These are phyloP conservation scores for Plasmodium gonderi DNA, from an alignment of 169 alveolate species.

Conservation along the genomic window DNA sequence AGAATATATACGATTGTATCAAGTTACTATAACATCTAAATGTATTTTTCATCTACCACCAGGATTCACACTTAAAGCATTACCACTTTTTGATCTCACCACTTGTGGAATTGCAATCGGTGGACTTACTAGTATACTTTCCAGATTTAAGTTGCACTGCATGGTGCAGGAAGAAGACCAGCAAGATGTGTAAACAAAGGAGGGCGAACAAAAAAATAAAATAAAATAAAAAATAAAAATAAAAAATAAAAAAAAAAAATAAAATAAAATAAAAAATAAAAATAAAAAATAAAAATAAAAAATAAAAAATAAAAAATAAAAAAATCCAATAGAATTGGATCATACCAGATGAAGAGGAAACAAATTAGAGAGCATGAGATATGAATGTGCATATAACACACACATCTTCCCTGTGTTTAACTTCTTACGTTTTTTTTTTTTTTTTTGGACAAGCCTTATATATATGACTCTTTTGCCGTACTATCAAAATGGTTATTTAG, in stretches of 20 bases:
- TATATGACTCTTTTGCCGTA: too few species aligned
- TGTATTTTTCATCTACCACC: constrained; percentile 74
- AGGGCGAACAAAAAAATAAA: neutral
- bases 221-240: neutral
- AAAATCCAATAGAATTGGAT: too few species aligned
- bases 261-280: neutral
- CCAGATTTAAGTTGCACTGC: constrained; percentile 38
- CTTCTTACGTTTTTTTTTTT: too few species aligned
- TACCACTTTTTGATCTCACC: constrained; percentile 49
- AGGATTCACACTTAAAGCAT: constrained; percentile 57
- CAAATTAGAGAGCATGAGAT: too few species aligned
- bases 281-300: neutral
- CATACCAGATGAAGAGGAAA: too few species aligned
- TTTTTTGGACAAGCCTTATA: too few species aligned
- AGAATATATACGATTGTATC: constrained; percentile 68
- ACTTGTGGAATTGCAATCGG: constrained; percentile 45
- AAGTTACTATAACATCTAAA: constrained; percentile 32
- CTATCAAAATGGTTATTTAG: too few species aligned
- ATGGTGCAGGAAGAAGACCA: constrained; percentile 33
- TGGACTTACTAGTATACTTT: constrained; percentile 44
- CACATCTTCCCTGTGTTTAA: too few species aligned
- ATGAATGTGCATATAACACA: too few species aligned
- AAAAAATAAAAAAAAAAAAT: neutral
- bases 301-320: too few species aligned
- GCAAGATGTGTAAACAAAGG: neutral